Evolutionary conservation across 805 yeast genomes (phyloP).

Genomic region (Dipodascopsis uninucleata): DNA sequence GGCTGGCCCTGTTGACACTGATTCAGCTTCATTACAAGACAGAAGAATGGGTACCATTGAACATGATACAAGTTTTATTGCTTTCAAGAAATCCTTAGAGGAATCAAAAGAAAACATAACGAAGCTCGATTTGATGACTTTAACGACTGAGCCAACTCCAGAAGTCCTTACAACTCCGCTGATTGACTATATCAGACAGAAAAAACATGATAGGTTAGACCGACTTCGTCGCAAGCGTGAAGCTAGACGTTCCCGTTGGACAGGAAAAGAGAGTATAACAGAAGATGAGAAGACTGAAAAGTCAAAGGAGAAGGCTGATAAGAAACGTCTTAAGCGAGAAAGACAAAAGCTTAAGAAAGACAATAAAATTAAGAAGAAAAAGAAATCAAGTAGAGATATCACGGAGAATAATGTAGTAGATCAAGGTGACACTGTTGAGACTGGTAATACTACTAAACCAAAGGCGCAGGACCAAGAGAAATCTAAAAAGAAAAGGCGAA

Average conservation of each 20-base stretch:
- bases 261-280: no score
- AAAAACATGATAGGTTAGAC: slow-evolving; percentile 29
- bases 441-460: background rate
- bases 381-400: no score
- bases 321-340: slow-evolving; percentile 19
- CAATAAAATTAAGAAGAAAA: no score
- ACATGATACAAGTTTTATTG: slow-evolving; percentile 31
- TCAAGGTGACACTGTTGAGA: slow-evolving; percentile 2
- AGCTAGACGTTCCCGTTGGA: slow-evolving; percentile 34
- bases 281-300: slow-evolving; percentile 24
- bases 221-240: slow-evolving; percentile 29
- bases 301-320: slow-evolving; percentile 30
- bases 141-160: background rate
- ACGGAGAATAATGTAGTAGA: slow-evolving; percentile 1
- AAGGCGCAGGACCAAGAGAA: slow-evolving; percentile 4
- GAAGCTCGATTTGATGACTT: background rate
- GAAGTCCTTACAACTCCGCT: slow-evolving; percentile 20
- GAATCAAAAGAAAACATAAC: slow-evolving; percentile 15
- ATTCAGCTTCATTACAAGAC: no score
- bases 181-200: slow-evolving; percentile 25
- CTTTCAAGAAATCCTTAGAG: slow-evolving; percentile 34
- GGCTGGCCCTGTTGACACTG: no score
- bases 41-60: slow-evolving; percentile 36
- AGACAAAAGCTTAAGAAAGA: slow-evolving; percentile 8
- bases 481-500: slow-evolving; percentile 10